These are phyloP conservation scores for Dissophora ornata DNA, from an alignment of 192 early-diverging fungal genomes.

Conservation along the genomic window DNA sequence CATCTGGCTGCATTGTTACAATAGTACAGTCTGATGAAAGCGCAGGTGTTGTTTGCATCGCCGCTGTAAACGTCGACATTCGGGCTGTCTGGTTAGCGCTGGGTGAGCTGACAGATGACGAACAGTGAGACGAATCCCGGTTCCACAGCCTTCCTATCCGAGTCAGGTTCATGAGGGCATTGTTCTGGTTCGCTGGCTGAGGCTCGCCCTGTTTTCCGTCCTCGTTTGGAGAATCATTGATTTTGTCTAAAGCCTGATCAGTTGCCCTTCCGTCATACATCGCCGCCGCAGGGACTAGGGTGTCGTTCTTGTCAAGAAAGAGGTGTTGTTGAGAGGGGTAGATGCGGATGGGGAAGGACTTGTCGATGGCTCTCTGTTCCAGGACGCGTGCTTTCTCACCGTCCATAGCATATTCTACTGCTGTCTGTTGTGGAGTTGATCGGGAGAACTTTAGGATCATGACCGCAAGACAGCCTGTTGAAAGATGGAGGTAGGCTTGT, in stretches of 20 bases:
- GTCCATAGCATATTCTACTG: not conserved
- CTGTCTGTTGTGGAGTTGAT: too few relatives aligned
- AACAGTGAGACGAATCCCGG: slow-evolving; percentile 12
- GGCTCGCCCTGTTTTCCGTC: too few relatives aligned
- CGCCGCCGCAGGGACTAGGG: not conserved
- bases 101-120: slow-evolving; percentile 5
- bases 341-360: slow-evolving; percentile 27
- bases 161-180: slow-evolving; percentile 23
- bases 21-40: too few relatives aligned
- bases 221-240: not conserved
- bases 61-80: too few relatives aligned
- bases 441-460: slow-evolving; percentile 20
- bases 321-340: slow-evolving; percentile 19
- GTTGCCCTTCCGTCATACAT: not conserved
- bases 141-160: too few relatives aligned
- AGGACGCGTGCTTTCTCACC: slow-evolving; percentile 10
- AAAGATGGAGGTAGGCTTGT: too few relatives aligned
- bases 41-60: too few relatives aligned
- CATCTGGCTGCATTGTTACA: too few relatives aligned
- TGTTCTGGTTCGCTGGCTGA: too few relatives aligned
- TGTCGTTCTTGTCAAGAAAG: slow-evolving; percentile 20
- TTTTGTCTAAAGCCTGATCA: too few relatives aligned
- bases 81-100: too few relatives aligned
- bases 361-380: slow-evolving; percentile 29
- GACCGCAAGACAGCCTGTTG: slow-evolving; percentile 27